Evolutionary conservation across 305 asterid species (phyloP).

Genomic region (Solanum chacoense): DNA sequence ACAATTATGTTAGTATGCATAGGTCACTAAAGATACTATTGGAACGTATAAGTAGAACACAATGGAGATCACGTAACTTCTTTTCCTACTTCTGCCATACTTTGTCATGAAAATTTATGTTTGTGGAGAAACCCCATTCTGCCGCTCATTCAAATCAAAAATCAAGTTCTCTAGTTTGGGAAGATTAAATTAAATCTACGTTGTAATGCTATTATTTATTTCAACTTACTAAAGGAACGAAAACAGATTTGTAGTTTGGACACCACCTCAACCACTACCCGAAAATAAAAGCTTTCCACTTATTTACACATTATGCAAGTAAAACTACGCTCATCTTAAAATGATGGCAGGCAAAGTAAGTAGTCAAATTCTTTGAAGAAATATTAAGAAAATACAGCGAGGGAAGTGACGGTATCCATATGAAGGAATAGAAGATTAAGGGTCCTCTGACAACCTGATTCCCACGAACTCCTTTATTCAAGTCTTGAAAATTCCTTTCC

Average conservation of each 20-base stretch:
- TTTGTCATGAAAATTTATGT: background rate
- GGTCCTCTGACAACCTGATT: slow-evolving; percentile 59
- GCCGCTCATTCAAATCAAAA: background rate
- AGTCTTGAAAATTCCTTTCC: slow-evolving; percentile 95
- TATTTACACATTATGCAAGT: background rate
- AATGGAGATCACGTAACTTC: background rate
- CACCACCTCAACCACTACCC: background rate
- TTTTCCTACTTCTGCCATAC: background rate
- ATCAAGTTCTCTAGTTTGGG: background rate
- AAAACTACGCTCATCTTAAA: background rate
- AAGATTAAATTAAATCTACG: background rate
- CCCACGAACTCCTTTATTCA: slow-evolving; percentile 98
- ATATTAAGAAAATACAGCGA: background rate
- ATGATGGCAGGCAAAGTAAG: background rate
- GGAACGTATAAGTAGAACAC: background rate
- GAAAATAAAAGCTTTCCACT: background rate
- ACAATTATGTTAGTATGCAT: background rate
- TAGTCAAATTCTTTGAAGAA: background rate
- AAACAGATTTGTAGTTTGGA: background rate
- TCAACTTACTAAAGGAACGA: background rate
- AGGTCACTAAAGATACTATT: background rate
- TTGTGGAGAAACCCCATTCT: background rate
- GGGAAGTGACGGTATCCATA: background rate
- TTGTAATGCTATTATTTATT: background rate
- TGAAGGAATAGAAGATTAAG: background rate